Conservation (phyloP, 1,284 basidiomycete species). For the Ustilago bromivora region DNA sequence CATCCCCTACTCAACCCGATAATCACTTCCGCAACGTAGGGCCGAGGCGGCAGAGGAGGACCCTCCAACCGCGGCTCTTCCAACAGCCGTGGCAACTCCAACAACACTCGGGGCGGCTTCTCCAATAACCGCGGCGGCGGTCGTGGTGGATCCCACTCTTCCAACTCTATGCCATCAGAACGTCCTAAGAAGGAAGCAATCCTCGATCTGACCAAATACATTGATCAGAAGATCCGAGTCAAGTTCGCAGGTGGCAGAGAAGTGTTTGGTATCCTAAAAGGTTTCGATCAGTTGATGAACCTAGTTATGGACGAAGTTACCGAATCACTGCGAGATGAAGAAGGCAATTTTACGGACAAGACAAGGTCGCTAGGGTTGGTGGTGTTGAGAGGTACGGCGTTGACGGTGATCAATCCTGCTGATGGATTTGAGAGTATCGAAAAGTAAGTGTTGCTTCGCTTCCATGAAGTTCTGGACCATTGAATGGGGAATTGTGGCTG, state of each 20-base stretch:
- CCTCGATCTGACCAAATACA: conserved; percentile 92
- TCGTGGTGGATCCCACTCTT: conserved; percentile 9
- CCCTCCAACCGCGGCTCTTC: conserved; percentile 13
- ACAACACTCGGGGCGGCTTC: conserved; percentile 7
- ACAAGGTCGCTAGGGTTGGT: conserved; percentile 63
- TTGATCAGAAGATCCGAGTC: conserved; percentile 89
- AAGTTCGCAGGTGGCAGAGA: conserved; percentile 97
- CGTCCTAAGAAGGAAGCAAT: conserved; percentile 95
- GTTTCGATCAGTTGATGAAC: conserved; percentile 95
- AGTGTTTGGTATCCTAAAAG: conserved; percentile 92
- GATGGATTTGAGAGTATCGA: conserved; percentile 68
- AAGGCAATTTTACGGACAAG: conserved; percentile 57
- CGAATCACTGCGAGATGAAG: conserved; percentile 74
- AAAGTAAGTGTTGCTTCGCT: conserved; percentile 54
- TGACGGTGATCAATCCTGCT: conserved; percentile 67
- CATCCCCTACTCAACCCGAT: background rate
- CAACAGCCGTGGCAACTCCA: conserved; percentile 20
- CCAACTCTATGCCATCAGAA: conserved; percentile 71
- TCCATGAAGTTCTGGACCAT: background rate
- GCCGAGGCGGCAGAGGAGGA: conserved; percentile 27
- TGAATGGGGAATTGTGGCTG: background rate
- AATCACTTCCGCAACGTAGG: conserved; percentile 5
- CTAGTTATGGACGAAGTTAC: conserved; percentile 91
- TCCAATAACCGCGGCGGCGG: conserved; percentile 6
- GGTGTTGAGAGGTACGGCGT: conserved; percentile 65